Evolutionary conservation across 164 flowering plant genomes (phyloP).

Genomic region (Chimonanthus praecox): DNA sequence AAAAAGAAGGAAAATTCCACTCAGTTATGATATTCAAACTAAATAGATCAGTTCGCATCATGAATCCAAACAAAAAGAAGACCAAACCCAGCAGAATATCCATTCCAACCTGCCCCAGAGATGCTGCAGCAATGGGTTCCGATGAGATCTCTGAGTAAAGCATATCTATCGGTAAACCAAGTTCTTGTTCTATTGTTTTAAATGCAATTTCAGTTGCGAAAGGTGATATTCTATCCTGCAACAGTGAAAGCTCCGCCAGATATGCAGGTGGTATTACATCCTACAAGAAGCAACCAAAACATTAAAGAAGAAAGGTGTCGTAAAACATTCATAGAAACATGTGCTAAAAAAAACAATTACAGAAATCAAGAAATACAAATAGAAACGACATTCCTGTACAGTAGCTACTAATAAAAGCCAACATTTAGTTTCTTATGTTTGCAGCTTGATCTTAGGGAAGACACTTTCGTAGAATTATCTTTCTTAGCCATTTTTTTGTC

Average conservation of each 20-base stretch:
- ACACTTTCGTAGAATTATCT: too few relatives aligned
- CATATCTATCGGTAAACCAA: slow-evolving; percentile 59
- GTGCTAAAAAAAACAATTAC: neutral
- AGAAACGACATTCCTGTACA: neutral
- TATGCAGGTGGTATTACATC: slow-evolving; percentile 91
- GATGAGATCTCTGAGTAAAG: slow-evolving; percentile 86
- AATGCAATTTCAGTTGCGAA: slow-evolving; percentile 83
- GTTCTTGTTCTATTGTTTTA: slow-evolving; percentile 73
- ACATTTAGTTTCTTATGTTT: too few relatives aligned
- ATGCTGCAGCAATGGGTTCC: slow-evolving; percentile 94
- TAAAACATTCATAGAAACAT: slow-evolving; percentile 2
- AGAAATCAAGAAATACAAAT: neutral
- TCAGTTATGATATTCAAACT: neutral
- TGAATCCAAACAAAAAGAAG: slow-evolving; percentile 1
- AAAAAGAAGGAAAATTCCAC: slow-evolving; percentile 4
- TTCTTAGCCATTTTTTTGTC: too few relatives aligned
- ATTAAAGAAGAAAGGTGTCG: neutral
- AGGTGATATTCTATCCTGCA: slow-evolving; percentile 92
- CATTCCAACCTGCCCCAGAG: slow-evolving; percentile 85
- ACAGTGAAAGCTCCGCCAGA: slow-evolving; percentile 78
- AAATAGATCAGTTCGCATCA: neutral
- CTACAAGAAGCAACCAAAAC: slow-evolving; percentile 29
- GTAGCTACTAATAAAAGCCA: too few relatives aligned
- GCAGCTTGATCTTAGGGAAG: too few relatives aligned
- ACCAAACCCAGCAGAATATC: slow-evolving; percentile 6